phyloP scores from a whole-genome alignment of 345 rosid species.

The Linum trigynum region DNA sequence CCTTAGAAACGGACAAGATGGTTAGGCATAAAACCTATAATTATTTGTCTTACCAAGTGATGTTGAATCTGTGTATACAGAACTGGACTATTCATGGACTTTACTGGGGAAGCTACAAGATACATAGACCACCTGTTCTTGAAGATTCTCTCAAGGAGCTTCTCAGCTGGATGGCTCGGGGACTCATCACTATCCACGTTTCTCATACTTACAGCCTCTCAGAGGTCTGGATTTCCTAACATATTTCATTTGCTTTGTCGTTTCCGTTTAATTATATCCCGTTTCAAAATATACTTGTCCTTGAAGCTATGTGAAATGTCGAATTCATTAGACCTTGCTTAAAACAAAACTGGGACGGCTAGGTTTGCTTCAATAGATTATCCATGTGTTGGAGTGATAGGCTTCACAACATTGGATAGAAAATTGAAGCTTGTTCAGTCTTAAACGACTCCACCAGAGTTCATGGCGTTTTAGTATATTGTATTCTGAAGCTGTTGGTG shows the following conservation, averaged over 20 bases:
- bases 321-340: background rate
- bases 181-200: constrained; percentile 55
- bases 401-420: no score
- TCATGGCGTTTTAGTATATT: background rate
- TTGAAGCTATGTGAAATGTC: background rate
- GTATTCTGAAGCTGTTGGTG: no score
- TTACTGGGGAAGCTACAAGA: constrained; percentile 80
- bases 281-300: background rate
- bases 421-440: no score
- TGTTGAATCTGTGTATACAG: constrained; percentile 27
- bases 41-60: background rate
- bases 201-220: constrained; percentile 57
- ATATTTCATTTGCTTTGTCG: background rate
- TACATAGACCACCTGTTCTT: constrained; percentile 53
- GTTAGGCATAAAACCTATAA: background rate
- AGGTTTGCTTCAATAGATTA: no score
- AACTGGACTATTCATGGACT: constrained; percentile 98
- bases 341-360: no score
- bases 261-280: no score
- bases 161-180: constrained; percentile 67
- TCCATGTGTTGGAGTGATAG: no score
- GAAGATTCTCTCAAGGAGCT: constrained; percentile 65
- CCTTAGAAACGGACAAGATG: no score
- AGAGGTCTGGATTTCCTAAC: constrained; percentile 42
- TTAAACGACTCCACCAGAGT: background rate